These are phyloP conservation scores for Colletotrichum lindemuthianum DNA, from an alignment of 2,329 filamentous ascomycete species.

Conservation along the genomic window DNA sequence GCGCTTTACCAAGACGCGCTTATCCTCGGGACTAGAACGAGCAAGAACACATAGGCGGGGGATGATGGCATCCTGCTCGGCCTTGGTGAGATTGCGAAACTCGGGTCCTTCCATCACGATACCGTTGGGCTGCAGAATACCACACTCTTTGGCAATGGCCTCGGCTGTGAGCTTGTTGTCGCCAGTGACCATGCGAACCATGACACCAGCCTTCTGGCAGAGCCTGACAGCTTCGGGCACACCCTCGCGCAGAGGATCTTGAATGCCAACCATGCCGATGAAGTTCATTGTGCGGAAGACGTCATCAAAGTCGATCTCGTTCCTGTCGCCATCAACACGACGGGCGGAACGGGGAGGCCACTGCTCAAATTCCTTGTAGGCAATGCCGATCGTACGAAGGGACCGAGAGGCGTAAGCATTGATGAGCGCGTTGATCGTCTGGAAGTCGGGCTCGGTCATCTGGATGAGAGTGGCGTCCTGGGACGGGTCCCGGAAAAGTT, in stretches of 20 bases:
- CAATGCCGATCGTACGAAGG: conserved; percentile 83
- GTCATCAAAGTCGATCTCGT: conserved; percentile 72
- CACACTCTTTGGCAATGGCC: conserved; percentile 82
- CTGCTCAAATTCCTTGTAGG: conserved; percentile 84
- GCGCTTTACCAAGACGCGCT: conserved; percentile 76
- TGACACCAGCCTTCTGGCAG: conserved; percentile 80
- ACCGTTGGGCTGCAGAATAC: conserved; percentile 75
- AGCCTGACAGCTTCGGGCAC: conserved; percentile 78
- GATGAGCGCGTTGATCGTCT: conserved; percentile 73
- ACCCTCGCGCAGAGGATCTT: conserved; percentile 80
- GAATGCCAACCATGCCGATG: conserved; percentile 79
- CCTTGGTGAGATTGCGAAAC: conserved; percentile 76
- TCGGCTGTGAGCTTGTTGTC: conserved; percentile 84
- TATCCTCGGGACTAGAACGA: conserved; percentile 80
- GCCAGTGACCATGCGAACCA: conserved; percentile 87
- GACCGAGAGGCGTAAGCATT: conserved; percentile 82
- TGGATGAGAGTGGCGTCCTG: conserved; percentile 52
- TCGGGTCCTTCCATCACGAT: conserved; percentile 81
- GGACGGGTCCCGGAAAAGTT: conserved; percentile 61
- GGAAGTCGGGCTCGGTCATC: conserved; percentile 63
- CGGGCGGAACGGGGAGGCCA: conserved; percentile 80
- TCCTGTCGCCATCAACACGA: conserved; percentile 63
- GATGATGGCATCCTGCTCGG: conserved; percentile 73
- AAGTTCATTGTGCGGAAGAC: conserved; percentile 75
- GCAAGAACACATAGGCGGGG: conserved; percentile 77